These are phyloP conservation scores for Ichthyophthirius multifiliis DNA, from an alignment of 169 alveolate species.

Conservation along the genomic window DNA sequence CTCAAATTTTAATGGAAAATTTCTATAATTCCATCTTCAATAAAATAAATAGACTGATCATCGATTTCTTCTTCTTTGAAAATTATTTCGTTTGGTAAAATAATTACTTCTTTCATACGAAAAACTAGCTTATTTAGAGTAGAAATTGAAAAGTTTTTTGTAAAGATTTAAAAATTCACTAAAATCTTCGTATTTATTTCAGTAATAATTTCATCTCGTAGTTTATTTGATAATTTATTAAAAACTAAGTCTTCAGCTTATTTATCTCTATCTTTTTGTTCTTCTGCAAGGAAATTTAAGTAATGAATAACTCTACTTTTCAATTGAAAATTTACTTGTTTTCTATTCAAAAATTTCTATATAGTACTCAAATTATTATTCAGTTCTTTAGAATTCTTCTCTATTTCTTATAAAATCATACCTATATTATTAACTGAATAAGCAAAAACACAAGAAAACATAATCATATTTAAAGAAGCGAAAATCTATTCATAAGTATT, in stretches of 20 bases:
- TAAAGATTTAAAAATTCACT: background rate
- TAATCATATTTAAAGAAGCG: background rate
- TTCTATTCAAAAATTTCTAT: background rate
- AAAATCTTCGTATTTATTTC: background rate
- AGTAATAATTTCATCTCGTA: background rate
- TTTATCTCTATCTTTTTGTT: background rate
- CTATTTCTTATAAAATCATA: background rate
- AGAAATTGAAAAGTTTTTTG: background rate
- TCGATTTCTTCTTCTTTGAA: background rate
- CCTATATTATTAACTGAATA: background rate
- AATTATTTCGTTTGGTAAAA: background rate
- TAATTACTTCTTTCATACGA: background rate
- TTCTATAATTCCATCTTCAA: background rate
- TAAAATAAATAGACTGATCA: background rate
- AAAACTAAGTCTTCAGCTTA: background rate
- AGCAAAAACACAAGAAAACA: conserved; percentile 1
- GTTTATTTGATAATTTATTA: background rate
- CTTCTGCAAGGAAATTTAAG: background rate
- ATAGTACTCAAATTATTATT: background rate
- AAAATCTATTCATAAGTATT: background rate
- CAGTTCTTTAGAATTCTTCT: background rate
- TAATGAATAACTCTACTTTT: background rate
- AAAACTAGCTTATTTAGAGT: background rate
- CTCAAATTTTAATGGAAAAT: background rate
- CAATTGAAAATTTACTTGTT: background rate